Evolutionary conservation across 1,139 yeast genomes (phyloP).

Genomic region (Debaryomyces fabryi): DNA sequence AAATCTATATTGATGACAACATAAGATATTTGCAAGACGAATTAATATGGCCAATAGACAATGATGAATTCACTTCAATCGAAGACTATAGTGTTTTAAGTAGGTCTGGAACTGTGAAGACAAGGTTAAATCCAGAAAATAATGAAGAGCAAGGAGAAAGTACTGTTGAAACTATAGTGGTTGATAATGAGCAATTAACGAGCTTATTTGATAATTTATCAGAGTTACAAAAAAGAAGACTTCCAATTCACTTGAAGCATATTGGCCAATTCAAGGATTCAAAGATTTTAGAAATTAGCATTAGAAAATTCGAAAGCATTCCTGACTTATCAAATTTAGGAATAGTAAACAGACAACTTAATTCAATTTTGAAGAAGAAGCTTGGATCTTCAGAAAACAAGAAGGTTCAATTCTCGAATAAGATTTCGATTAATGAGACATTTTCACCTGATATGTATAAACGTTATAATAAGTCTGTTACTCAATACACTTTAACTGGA

Average conservation of each 20-base stretch:
- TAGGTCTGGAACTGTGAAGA: conserved; percentile 5
- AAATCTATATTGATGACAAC: conserved; percentile 39
- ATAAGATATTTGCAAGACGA: conserved; percentile 36
- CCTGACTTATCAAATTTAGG: conserved; percentile 7
- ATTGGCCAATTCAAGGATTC: conserved; percentile 45
- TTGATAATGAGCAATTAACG: conserved; percentile 35
- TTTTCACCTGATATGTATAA: conserved; percentile 51
- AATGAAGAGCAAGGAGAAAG: conserved; percentile 4
- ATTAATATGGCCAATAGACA: conserved; percentile 34
- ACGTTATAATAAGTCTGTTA: conserved; percentile 54
- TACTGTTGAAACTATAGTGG: conserved; percentile 21
- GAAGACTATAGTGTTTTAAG: conserved; percentile 6
- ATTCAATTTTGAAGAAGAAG: conserved; percentile 5
- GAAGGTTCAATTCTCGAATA: conserved; percentile 47
- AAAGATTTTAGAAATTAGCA: conserved; percentile 33
- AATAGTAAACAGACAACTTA: conserved; percentile 1
- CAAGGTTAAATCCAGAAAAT: conserved; percentile 3
- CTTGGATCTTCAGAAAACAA: conserved; percentile 14
- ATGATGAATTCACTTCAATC: conserved; percentile 15
- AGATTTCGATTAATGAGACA: conserved; percentile 49
- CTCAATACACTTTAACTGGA: conserved; percentile 53
- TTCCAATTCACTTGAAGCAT: conserved; percentile 43
- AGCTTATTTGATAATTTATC: conserved; percentile 30
- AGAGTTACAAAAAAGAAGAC: conserved; percentile 31
- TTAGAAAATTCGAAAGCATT: conserved; percentile 36